phyloP scores from a whole-genome alignment of 768 basidiomycete species.

The Sporobolomyces pararoseus region DNA sequence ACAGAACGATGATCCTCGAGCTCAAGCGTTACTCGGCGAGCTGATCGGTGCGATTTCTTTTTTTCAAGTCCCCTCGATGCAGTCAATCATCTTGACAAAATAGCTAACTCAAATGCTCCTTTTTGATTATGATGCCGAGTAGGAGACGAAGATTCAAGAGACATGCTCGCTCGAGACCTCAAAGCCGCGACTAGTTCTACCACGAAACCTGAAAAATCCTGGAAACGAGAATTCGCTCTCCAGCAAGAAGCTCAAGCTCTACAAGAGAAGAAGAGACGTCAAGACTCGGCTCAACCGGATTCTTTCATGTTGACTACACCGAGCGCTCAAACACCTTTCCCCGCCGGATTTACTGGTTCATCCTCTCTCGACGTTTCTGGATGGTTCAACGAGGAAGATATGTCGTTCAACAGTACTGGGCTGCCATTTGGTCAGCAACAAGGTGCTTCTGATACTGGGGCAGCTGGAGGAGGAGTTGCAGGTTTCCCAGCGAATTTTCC shows the following conservation, averaged over 20 bases:
- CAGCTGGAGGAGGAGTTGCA: background rate
- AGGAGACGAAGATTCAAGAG: conserved; percentile 44
- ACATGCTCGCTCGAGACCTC: conserved; percentile 73
- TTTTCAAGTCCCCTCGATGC: background rate
- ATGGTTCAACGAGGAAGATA: conserved; percentile 30
- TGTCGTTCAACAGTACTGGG: background rate
- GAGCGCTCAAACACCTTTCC: background rate
- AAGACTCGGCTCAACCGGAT: conserved; percentile 1
- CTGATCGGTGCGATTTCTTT: conserved; percentile 27
- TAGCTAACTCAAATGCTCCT: no score
- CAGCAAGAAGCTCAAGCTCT: conserved; percentile 12
- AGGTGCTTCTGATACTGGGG: background rate
- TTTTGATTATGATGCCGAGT: no score
- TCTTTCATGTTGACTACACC: background rate
- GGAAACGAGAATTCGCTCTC: conserved; percentile 31
- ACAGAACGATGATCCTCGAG: conserved; percentile 56
- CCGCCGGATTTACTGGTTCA: no score
- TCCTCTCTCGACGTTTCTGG: background rate
- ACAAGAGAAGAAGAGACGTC: background rate
- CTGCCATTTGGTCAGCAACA: background rate
- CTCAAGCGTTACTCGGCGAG: conserved; percentile 50
- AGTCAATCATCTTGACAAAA: no score
- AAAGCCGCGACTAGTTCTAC: conserved; percentile 50
- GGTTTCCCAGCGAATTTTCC: background rate
- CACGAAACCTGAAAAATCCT: conserved; percentile 27